Percentiles rank a stretch among this genome's conserved stretches.
Conservation (phyloP, 2,329 filamentous ascomycete species). For the Aphanocladium album region DNA sequence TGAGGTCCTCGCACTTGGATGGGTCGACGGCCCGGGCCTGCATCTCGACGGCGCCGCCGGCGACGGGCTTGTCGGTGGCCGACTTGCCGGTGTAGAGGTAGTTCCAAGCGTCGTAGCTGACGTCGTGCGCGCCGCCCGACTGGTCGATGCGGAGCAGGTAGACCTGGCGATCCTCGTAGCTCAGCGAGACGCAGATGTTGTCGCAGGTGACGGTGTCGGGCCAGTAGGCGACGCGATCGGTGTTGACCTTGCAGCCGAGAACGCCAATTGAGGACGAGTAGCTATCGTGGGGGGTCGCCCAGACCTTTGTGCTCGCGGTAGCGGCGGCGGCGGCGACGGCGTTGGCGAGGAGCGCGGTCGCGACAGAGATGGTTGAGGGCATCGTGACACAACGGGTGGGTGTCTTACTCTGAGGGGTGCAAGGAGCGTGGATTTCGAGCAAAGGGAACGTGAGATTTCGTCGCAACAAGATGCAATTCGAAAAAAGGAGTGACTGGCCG, state of each 20-base stretch:
- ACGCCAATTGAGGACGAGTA: slow-evolving; percentile 47
- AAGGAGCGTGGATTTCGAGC: background rate
- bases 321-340: slow-evolving; percentile 2
- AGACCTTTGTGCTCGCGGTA: slow-evolving; percentile 15
- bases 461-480: background rate
- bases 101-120: slow-evolving; percentile 50
- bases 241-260: slow-evolving; percentile 48
- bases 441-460: background rate
- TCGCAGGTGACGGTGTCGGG: slow-evolving; percentile 40
- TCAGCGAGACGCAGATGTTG: slow-evolving; percentile 37
- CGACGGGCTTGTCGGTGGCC: slow-evolving; percentile 39
- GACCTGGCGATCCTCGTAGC: slow-evolving; percentile 18
- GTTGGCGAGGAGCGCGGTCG: background rate
- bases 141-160: slow-evolving; percentile 23
- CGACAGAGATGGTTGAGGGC: background rate
- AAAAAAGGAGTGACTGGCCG: background rate
- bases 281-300: slow-evolving; percentile 42
- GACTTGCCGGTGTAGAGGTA: slow-evolving; percentile 42
- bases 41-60: slow-evolving; percentile 46
- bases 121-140: slow-evolving; percentile 40
- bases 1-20: slow-evolving; percentile 42
- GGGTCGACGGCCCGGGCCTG: slow-evolving; percentile 39
- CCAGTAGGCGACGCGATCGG: slow-evolving; percentile 50
- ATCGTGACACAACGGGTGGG: background rate
- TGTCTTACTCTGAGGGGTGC: background rate